phyloP scores from a whole-genome alignment of 1,139 yeast species.

The Suhomyces bolitotheri region DNA sequence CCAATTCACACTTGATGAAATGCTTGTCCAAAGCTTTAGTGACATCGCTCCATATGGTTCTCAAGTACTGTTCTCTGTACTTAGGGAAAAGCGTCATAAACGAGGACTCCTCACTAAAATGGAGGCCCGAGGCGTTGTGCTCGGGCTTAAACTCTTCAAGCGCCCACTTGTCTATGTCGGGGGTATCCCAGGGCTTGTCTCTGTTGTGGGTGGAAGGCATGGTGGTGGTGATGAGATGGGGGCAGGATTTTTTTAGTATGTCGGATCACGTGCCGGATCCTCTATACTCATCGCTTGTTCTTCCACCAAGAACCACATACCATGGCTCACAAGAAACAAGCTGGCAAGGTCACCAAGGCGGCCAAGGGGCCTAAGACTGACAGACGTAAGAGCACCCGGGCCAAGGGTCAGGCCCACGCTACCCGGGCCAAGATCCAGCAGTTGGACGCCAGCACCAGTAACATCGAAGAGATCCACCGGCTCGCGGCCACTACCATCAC shows the following conservation, averaged over 20 bases:
- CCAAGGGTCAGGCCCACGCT: constrained; percentile 29
- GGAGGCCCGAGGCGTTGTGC: constrained; percentile 80
- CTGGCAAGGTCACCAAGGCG: constrained; percentile 3
- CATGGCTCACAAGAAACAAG: constrained; percentile 7
- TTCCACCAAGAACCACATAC: not conserved
- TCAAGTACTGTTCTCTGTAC: constrained; percentile 87
- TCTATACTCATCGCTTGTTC: constrained; percentile 4
- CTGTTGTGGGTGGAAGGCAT: constrained; percentile 93
- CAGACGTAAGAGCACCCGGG: constrained; percentile 11
- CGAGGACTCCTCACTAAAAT: constrained; percentile 92
- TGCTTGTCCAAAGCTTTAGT: constrained; percentile 74
- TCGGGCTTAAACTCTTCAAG: constrained; percentile 87
- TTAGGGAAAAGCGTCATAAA: constrained; percentile 96
- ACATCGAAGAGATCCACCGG: constrained; percentile 37
- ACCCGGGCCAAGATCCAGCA: constrained; percentile 44
- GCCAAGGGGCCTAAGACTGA: not conserved
- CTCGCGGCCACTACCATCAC: constrained; percentile 15
- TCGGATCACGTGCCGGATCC: constrained; percentile 9
- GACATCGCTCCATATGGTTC: constrained; percentile 92
- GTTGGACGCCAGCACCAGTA: constrained; percentile 42
- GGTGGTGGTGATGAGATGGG: constrained; percentile 12
- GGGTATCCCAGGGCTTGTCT: constrained; percentile 98
- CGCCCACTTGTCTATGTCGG: constrained; percentile 92
- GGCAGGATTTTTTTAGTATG: constrained; percentile 7
- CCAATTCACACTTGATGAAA: constrained; percentile 77